Percentiles rank a stretch among this genome's conserved stretches.
phyloP scores from a whole-genome alignment of 441 rosid species.

The Codiaeum variegatum region DNA sequence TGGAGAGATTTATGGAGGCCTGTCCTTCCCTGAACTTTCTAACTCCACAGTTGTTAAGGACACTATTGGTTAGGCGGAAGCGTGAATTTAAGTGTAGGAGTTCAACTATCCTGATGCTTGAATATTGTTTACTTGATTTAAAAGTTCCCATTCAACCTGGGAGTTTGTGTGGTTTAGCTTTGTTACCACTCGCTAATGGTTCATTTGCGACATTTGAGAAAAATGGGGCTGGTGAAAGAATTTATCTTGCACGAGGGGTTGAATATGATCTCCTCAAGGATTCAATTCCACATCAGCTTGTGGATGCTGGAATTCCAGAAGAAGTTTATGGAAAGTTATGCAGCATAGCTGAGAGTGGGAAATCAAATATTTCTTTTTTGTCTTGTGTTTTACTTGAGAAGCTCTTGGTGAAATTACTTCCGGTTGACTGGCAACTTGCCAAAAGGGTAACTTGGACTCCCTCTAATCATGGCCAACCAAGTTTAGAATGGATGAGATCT shows the following conservation, averaged over 20 bases:
- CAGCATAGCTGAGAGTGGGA: conserved; percentile 67
- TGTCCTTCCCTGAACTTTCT: conserved; percentile 77
- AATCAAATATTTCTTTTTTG: conserved; percentile 72
- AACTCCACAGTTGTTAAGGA: conserved; percentile 75
- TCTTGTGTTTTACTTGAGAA: conserved; percentile 88
- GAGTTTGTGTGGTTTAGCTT: conserved; percentile 68
- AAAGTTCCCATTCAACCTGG: conserved; percentile 45
- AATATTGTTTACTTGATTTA: conserved; percentile 89
- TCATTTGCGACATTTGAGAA: conserved; percentile 73
- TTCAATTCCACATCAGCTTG: conserved; percentile 78
- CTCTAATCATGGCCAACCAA: conserved; percentile 78
- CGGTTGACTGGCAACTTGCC: conserved; percentile 84
- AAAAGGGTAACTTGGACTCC: conserved; percentile 81
- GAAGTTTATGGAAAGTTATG: conserved; percentile 62
- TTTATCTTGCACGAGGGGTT: conserved; percentile 65
- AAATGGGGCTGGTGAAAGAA: conserved; percentile 76
- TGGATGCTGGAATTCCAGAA: conserved; percentile 65
- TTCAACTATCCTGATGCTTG: conserved; percentile 76
- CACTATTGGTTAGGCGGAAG: conserved; percentile 67
- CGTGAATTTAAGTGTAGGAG: conserved; percentile 65
- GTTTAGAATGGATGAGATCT: conserved; percentile 72
- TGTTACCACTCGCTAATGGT: conserved; percentile 92
- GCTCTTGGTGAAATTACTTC: conserved; percentile 80
- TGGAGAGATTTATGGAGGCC: conserved; percentile 68
- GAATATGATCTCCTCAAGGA: conserved; percentile 85